Base-by-base conservation (phyloP, 192 early-diverging fungal genomes). In the Coemansia sp. region DNA sequence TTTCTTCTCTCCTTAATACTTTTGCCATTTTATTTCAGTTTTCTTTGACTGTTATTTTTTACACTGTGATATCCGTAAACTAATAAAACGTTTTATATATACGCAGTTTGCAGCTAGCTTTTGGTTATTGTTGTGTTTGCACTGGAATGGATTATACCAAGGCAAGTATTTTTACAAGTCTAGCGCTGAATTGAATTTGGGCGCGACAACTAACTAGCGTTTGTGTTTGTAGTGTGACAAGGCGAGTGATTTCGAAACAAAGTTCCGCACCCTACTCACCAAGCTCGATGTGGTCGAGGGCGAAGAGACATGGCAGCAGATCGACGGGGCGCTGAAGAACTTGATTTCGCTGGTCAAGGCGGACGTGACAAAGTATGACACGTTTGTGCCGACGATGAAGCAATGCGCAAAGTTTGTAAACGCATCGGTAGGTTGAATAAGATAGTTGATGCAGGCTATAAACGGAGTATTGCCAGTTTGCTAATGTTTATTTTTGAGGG, bases 301-400 rank as follows among this genome's bases (percentile, higher is more conserved):
- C 41, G 90, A 91, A 62, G 84, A 87, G 48, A 92, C 83, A 39
- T 92, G 90, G 90, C 70, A 83, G 35, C 65, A 64, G 45, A 83
- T 90, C 61, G 85, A 92, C 52, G 61, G 71, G 27, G 85, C 85
- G 20, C 73, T 92, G 23, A 75, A 73, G 53, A 73, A 71, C 59
- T 68, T 88, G 22, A 56, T 51, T 3, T 49, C 52, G 47, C 73
- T 86, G 54, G 73, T 76, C 41, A 75, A 76, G 47, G 75, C 73
- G 2, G 74, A 77, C 22, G 73, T 66, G 12, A 64, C 61, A 51
- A 69, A 75, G 60, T 69, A 72, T 54, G 75, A 85, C 18, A 64
- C 66, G 3, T 85, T 83, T 64, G 59, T 80, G 35, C 54, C 66
- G 20, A 63, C 73, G 24, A 81, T 88, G 39, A 84, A 85, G 73